Percentiles rank a stretch among this genome's conserved stretches.
Conservation (phyloP, 1,284 basidiomycete species). For the Moniliophthora roreri region DNA sequence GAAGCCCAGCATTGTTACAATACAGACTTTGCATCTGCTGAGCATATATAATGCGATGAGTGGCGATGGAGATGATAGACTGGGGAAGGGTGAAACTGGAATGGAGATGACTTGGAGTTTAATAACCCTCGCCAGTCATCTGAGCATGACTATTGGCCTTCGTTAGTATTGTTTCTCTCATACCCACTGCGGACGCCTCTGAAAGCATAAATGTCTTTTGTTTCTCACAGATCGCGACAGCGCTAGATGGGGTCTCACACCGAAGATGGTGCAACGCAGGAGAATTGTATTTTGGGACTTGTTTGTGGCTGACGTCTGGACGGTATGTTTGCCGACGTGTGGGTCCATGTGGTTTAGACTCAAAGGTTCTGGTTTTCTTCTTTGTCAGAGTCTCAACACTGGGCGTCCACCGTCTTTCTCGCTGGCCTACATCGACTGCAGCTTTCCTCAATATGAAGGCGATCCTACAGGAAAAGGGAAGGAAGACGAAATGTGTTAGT, state of each 20-base stretch:
- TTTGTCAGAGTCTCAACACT: constrained; percentile 50
- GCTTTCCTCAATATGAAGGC: constrained; percentile 42
- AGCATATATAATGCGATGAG: constrained; percentile 55
- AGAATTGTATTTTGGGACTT: constrained; percentile 61
- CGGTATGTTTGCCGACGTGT: constrained; percentile 30
- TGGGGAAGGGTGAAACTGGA: constrained; percentile 32
- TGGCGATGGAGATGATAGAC: constrained; percentile 18
- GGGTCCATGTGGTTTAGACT: neutral
- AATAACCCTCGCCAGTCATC: constrained; percentile 51
- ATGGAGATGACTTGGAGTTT: constrained; percentile 68
- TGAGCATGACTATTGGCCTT: constrained; percentile 43
- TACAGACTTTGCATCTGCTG: constrained; percentile 61
- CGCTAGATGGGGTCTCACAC: constrained; percentile 50
- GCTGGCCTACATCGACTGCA: constrained; percentile 57
- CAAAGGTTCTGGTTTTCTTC: neutral
- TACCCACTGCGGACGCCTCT: constrained; percentile 28
- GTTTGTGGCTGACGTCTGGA: constrained; percentile 50
- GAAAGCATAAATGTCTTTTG: constrained; percentile 9
- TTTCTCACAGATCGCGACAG: constrained; percentile 53
- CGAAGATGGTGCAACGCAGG: constrained; percentile 52
- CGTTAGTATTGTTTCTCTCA: constrained; percentile 26
- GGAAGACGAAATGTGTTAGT: constrained; percentile 30
- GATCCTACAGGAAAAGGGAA: constrained; percentile 13
- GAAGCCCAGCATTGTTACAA: constrained; percentile 64
- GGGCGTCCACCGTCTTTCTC: constrained; percentile 66